Base-by-base conservation (phyloP, 1,284 basidiomycete genomes). In the Ganoderma meredithae region DNA sequence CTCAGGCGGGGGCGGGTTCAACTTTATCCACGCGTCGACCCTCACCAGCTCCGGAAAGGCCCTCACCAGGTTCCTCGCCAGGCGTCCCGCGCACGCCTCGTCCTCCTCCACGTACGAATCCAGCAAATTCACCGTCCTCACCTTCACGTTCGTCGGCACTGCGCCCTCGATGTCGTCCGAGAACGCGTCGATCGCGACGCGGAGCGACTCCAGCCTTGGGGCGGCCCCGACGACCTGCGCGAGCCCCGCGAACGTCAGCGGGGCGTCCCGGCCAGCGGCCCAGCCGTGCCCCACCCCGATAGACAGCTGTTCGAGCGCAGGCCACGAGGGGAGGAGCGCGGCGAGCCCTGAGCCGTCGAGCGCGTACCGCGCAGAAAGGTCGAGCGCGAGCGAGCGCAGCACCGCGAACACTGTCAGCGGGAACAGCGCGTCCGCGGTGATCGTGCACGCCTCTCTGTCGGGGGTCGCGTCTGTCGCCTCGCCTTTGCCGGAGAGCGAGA, bases 201-300 rank as follows among this genome's bases (percentile, higher is more conserved):
- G 40, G 17, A 71, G 53, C 22, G 44, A 27, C n/a, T 62, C 64
- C 9, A 68, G 59, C 25, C 13, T 44, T 5, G 64, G 69, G 17
- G 60, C 63, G 1, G 47, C 9, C 9, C 40, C 41, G n/a, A 66
- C 64, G n/a, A 68, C 9, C 10, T 58, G 19, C 12, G 53, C 66
- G 12, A 71, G 64, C 27, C 66, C 69, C 15, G 62, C 60, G 47
- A 66, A 68, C 3, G 66, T 68, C 13, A 71, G 40, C 52, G 13
- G 62, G 27, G 9, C 62, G 56, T 36, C 40, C 33, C 31, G 59
- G 36, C 65, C 66, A 49, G 31, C 66, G 59, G 31, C 64, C 55
- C 40, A 55, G 27, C 52, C 52, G 17, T 55, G 52, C 27, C 52
- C 52, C 52, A 27, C 25, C 43, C 64, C 66, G 15, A 70, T 25